A percentile compares a stretch with the other conserved stretches of the same genome.
phyloP scores from a whole-genome alignment of 345 rosid genomes.

The Conringia planisiliqua region DNA sequence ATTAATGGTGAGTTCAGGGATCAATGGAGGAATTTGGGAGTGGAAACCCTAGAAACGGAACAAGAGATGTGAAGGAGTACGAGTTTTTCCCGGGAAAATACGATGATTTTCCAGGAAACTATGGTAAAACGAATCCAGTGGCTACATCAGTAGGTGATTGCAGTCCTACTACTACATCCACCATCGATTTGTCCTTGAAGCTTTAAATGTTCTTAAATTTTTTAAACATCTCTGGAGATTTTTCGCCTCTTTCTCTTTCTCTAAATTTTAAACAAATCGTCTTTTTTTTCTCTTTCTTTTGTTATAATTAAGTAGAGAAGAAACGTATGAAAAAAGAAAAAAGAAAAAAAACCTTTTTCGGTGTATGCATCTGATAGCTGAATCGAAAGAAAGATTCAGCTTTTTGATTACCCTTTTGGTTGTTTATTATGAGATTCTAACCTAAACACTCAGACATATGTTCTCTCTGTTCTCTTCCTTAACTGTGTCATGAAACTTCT shows the following conservation, averaged over 20 bases:
- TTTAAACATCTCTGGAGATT: neutral
- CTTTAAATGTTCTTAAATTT: constrained; percentile 39
- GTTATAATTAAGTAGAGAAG: neutral
- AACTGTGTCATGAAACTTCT: constrained; percentile 17
- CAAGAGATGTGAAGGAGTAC: constrained; percentile 46
- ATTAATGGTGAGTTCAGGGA: constrained; percentile 12
- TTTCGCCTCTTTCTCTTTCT: constrained; percentile 3
- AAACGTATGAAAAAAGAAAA: constrained; percentile 6
- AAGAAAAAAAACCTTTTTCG: constrained; percentile 13
- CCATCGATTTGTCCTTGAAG: constrained; percentile 87
- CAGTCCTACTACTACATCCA: constrained; percentile 26
- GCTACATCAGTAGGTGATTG: constrained; percentile 31
- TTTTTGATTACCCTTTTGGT: constrained; percentile 37
- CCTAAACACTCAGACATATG: constrained; percentile 37
- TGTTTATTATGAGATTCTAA: constrained; percentile 32
- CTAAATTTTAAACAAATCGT: neutral
- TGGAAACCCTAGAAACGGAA: constrained; percentile 34
- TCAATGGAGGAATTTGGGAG: constrained; percentile 25
- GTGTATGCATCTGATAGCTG: constrained; percentile 27
- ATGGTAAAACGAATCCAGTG: constrained; percentile 26
- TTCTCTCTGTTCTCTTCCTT: constrained; percentile 37
- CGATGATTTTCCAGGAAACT: constrained; percentile 37
- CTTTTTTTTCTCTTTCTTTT: neutral
- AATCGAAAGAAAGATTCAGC: constrained; percentile 32
- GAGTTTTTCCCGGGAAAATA: constrained; percentile 68